Evolutionary conservation across 2,329 filamentous ascomycete species (phyloP).

Genomic region (Hymenoscyphus fraxineus): DNA sequence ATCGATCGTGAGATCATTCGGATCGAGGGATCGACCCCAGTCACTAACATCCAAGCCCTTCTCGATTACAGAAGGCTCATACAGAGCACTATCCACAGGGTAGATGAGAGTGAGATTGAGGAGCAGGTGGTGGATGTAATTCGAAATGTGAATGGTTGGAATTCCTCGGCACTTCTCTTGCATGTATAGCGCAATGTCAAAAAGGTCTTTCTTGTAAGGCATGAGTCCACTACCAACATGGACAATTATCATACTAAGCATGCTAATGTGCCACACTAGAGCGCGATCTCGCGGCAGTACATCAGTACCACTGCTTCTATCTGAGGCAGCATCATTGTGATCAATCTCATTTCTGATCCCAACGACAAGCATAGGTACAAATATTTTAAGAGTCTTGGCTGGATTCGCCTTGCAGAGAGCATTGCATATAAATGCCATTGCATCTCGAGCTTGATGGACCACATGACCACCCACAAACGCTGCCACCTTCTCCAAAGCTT

Average conservation of each 20-base stretch:
- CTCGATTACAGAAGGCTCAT: slow-evolving; percentile 71
- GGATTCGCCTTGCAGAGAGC: slow-evolving; percentile 94
- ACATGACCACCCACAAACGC: slow-evolving; percentile 91
- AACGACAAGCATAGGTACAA: slow-evolving; percentile 84
- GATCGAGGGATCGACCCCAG: slow-evolving; percentile 78
- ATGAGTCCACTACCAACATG: slow-evolving; percentile 90
- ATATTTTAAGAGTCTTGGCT: slow-evolving; percentile 84
- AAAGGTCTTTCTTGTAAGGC: slow-evolving; percentile 81
- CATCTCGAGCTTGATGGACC: slow-evolving; percentile 92
- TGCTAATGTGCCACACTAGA: slow-evolving; percentile 93
- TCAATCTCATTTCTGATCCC: slow-evolving; percentile 96
- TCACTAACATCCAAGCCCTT: slow-evolving; percentile 71
- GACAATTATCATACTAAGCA: slow-evolving; percentile 96
- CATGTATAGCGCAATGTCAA: slow-evolving; percentile 93
- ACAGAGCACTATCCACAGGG: slow-evolving; percentile 82
- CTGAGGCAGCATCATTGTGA: slow-evolving; percentile 92
- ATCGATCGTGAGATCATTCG: slow-evolving; percentile 73
- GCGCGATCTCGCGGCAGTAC: slow-evolving; percentile 89
- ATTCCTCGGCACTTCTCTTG: slow-evolving; percentile 91
- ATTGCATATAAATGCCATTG: slow-evolving; percentile 98
- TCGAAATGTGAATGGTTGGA: slow-evolving; percentile 92
- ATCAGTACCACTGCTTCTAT: slow-evolving; percentile 87
- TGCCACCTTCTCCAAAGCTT: slow-evolving; percentile 86
- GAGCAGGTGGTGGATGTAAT: slow-evolving; percentile 93
- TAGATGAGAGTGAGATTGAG: slow-evolving; percentile 95